These are phyloP conservation scores for Camellia oleifera DNA, from an alignment of 179 eudicot species.

Conservation along the genomic window DNA sequence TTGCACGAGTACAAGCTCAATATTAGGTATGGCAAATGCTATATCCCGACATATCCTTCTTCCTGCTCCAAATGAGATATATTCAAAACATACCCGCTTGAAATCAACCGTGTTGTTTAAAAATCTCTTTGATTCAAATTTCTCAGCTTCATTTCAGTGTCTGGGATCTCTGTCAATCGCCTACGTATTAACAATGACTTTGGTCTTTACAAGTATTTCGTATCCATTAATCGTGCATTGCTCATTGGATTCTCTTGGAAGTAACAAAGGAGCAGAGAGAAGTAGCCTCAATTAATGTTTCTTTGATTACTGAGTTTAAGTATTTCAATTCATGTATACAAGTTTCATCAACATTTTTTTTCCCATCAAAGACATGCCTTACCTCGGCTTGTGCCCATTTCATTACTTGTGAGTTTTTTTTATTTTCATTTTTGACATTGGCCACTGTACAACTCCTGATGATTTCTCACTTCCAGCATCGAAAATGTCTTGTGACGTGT, in stretches of 20 bases:
- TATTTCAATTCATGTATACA: not conserved
- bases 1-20: slow-evolving; percentile 20
- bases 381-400: slow-evolving; percentile 5
- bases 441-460: not conserved
- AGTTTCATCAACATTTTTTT: not conserved
- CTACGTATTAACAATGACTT: slow-evolving; percentile 17
- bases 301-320: slow-evolving; percentile 8
- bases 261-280: slow-evolving; percentile 6
- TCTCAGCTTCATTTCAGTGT: slow-evolving; percentile 18
- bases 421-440: slow-evolving; percentile 5
- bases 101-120: slow-evolving; percentile 13
- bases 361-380: not conserved
- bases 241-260: not conserved
- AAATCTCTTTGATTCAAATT: slow-evolving; percentile 28
- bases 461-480: slow-evolving; percentile 7
- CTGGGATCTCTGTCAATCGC: slow-evolving; percentile 23
- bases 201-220: slow-evolving; percentile 12
- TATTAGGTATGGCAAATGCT: slow-evolving; percentile 15
- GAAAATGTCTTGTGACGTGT: no score
- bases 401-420: slow-evolving; percentile 1
- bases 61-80: slow-evolving; percentile 25
- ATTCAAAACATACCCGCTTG: slow-evolving; percentile 20
- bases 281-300: slow-evolving; percentile 10
- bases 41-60: slow-evolving; percentile 35
- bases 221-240: not conserved